Base-by-base conservation (phyloP, 1,284 basidiomycete genomes). In the Neonothopanus nambi region DNA sequence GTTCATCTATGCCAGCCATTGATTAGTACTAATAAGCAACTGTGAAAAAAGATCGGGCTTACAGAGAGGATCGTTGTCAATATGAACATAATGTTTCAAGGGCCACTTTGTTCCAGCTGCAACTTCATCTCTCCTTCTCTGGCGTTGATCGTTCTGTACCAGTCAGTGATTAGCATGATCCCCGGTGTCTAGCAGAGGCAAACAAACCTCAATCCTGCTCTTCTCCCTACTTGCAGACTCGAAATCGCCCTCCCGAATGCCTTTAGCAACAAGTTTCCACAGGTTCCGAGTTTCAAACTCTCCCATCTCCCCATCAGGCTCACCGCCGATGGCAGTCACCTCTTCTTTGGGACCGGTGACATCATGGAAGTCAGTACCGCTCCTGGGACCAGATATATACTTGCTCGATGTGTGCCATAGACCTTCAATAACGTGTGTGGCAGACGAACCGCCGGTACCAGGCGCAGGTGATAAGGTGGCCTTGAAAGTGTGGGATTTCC, bases 401-500 rank as follows among this genome's bases (percentile, higher is more conserved):
- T 81, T 85, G 60, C 83, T 86, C 5, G 76, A 80, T 48, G 85
- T 82, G 60, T 93, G 86, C 96, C 96, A 99, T 41, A 88, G 85
- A 38, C 96, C 96, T 67, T 97, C 93, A 57, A 92, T 80, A 18
- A 85, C 77, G 51, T 73, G 66, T 49, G 56, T 56, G 51, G 78
- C 62, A 3, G 74, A 64, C 52, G 74, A 68, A 55, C 35, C 66
- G 50, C 51, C 61, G 40, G 59, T 20, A 3, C 71, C 70, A 5
- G 74, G 70, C 1, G 70, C 64, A 9, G 71, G 66, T 1, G 78
- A 71, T 30, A 96, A 70, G 12, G 79, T 78, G 4, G 96, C 93
- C 71, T 95, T 96, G 85, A 92, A 97, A 9, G 86, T 80, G 74
- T 99, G 96, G 2, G 92, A 84, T 71, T 95, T 97, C 59, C 95